Percentiles rank a stretch among this genome's conserved stretches.
Evolutionary conservation across 495 filamentous ascomycete genomes (phyloP).

Genomic region (Talaromyces borbonicus): DNA sequence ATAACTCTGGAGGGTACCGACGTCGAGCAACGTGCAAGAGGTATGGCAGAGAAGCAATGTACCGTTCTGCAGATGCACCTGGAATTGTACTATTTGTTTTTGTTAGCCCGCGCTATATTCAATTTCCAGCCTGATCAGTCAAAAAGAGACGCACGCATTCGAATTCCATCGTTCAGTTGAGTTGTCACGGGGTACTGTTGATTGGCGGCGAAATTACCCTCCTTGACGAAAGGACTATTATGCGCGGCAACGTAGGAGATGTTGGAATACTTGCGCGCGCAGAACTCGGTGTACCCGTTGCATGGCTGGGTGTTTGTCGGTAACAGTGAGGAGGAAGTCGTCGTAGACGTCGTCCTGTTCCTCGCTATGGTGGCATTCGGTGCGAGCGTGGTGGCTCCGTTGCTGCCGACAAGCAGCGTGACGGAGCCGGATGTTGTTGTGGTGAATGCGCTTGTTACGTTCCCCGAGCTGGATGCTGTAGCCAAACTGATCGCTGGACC

Average conservation of each 20-base stretch:
- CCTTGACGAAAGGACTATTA: slow-evolving; percentile 70
- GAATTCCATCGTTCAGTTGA: slow-evolving; percentile 80
- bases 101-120: background rate
- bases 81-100: slow-evolving; percentile 73
- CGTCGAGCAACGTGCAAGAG: slow-evolving; percentile 67
- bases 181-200: slow-evolving; percentile 57
- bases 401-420: slow-evolving; percentile 30
- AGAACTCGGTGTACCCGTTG: slow-evolving; percentile 82
- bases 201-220: slow-evolving; percentile 67
- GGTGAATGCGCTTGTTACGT: slow-evolving; percentile 18
- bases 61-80: slow-evolving; percentile 60
- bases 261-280: slow-evolving; percentile 72
- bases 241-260: slow-evolving; percentile 81
- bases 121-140: background rate
- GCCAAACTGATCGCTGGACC: slow-evolving; percentile 11
- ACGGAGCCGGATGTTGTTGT: slow-evolving; percentile 24
- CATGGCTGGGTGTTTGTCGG: slow-evolving; percentile 66
- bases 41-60: slow-evolving; percentile 64
- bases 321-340: slow-evolving; percentile 29
- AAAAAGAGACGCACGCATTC: slow-evolving; percentile 54
- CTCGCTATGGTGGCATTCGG: slow-evolving; percentile 27
- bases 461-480: slow-evolving; percentile 17
- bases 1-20: slow-evolving; percentile 66
- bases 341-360: slow-evolving; percentile 16
- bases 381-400: slow-evolving; percentile 22